A percentile compares a stretch with the other conserved stretches of the same genome.
phyloP scores from a whole-genome alignment of 2,329 filamentous ascomycete genomes.

The Phialocephala subalpina region DNA sequence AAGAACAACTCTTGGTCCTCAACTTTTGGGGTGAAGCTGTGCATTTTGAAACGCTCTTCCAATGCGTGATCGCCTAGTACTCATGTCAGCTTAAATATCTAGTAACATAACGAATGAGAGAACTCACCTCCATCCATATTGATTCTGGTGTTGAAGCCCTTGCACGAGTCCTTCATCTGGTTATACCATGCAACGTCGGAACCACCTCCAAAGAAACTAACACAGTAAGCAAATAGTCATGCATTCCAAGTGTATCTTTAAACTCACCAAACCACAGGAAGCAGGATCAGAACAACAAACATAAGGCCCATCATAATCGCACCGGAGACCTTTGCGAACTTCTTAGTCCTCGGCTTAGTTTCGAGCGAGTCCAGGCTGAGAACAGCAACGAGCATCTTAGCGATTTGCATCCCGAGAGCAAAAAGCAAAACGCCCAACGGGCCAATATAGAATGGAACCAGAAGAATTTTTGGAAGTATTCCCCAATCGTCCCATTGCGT shows the following conservation, averaged over 20 bases:
- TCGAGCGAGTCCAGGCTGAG: neutral
- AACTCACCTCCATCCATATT: conserved; percentile 25
- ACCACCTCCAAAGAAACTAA: conserved; percentile 12
- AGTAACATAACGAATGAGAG: neutral
- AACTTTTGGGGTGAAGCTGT: neutral
- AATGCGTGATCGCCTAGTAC: neutral
- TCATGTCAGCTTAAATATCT: neutral
- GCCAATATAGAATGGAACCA: too few species aligned
- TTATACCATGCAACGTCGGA: conserved; percentile 27
- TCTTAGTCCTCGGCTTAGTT: neutral
- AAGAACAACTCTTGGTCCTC: conserved; percentile 14
- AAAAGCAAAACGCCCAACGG: too few species aligned
- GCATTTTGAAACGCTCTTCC: neutral
- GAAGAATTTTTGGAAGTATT: too few species aligned
- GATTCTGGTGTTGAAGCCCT: conserved; percentile 28
- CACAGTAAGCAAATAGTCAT: neutral
- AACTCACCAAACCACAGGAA: conserved; percentile 26
- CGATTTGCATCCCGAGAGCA: too few species aligned
- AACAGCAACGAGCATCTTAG: neutral
- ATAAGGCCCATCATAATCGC: neutral
- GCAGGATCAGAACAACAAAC: neutral
- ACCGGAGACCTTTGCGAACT: neutral
- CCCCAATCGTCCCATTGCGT: too few species aligned
- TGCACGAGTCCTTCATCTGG: conserved; percentile 35
- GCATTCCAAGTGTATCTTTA: too few species aligned